Percentiles rank a stretch among this genome's conserved stretches.
phyloP scores from a whole-genome alignment of 2,329 filamentous ascomycete genomes.

The Dothiorella sarmentorum region DNA sequence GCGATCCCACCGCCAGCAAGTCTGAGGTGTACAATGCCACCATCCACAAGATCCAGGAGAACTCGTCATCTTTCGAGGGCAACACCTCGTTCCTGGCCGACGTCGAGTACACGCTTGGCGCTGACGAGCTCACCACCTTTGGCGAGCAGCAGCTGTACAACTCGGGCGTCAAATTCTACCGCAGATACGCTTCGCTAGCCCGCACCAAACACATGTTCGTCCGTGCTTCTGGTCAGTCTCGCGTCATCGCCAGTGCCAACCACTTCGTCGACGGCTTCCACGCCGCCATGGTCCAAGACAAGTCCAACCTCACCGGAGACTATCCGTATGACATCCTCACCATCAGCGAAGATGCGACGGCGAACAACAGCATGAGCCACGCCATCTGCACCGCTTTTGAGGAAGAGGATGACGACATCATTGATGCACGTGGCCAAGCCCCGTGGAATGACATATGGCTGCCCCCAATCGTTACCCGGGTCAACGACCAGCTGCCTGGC shows the following conservation, averaged over 20 bases:
- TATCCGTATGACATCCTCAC: slow-evolving; percentile 56
- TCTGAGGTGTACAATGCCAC: slow-evolving; percentile 60
- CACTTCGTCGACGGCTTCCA: slow-evolving; percentile 72
- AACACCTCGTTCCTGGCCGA: slow-evolving; percentile 67
- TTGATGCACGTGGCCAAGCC: slow-evolving; percentile 45
- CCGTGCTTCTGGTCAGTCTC: slow-evolving; percentile 64
- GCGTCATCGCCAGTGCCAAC: slow-evolving; percentile 70
- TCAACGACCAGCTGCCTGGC: slow-evolving; percentile 67
- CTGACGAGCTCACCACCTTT: slow-evolving; percentile 65
- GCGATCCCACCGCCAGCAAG: slow-evolving; percentile 73
- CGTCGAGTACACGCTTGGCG: slow-evolving; percentile 68
- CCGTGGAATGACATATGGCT: slow-evolving; percentile 63
- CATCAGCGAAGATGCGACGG: slow-evolving; percentile 62
- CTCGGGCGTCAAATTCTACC: slow-evolving; percentile 72
- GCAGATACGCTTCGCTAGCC: slow-evolving; percentile 65
- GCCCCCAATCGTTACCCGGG: slow-evolving; percentile 62
- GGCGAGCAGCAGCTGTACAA: slow-evolving; percentile 68
- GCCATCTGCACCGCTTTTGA: slow-evolving; percentile 69
- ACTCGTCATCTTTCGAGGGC: slow-evolving; percentile 51
- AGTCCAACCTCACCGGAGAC: slow-evolving; percentile 40
- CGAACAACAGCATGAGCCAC: slow-evolving; percentile 82
- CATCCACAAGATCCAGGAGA: slow-evolving; percentile 63
- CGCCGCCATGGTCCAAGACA: slow-evolving; percentile 36
- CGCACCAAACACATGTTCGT: slow-evolving; percentile 62
- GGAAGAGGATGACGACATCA: slow-evolving; percentile 53